Percentiles rank a stretch among this genome's conserved stretches.
Conservation (phyloP, 1,139 yeast genomes). For the Torulaspora globosa region DNA sequence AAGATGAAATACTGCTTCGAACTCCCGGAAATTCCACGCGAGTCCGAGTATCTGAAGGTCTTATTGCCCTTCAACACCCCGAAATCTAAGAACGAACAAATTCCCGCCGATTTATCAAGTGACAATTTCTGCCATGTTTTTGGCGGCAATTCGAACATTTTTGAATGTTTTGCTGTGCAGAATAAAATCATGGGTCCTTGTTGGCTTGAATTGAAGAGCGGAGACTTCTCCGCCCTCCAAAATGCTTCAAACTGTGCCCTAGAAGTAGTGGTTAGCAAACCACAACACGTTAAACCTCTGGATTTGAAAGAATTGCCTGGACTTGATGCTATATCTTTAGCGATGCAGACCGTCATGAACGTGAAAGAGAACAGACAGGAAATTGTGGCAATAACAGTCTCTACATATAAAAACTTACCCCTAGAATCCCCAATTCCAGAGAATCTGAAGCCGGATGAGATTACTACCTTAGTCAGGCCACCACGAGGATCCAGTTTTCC, state of each 20-base stretch:
- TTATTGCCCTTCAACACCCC: slow-evolving; percentile 67
- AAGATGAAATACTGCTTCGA: slow-evolving; percentile 86
- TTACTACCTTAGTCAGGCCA: slow-evolving; percentile 67
- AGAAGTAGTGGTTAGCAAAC: slow-evolving; percentile 58
- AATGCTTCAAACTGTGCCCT: slow-evolving; percentile 79
- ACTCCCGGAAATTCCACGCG: slow-evolving; percentile 70
- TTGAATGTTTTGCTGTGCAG: slow-evolving; percentile 82
- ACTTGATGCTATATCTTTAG: slow-evolving; percentile 66
- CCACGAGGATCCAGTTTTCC: slow-evolving; percentile 67
- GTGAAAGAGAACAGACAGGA: slow-evolving; percentile 73
- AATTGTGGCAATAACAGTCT: slow-evolving; percentile 74
- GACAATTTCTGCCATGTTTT: slow-evolving; percentile 74
- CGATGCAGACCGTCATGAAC: slow-evolving; percentile 79
- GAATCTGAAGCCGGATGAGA: slow-evolving; percentile 50
- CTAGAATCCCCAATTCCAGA: slow-evolving; percentile 70
- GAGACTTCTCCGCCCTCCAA: slow-evolving; percentile 55
- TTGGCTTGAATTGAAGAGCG: slow-evolving; percentile 73
- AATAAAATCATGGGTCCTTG: slow-evolving; percentile 95
- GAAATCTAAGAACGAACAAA: slow-evolving; percentile 43
- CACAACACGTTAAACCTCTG: slow-evolving; percentile 49
- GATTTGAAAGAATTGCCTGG: slow-evolving; percentile 53
- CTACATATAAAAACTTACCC: slow-evolving; percentile 61
- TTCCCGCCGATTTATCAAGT: slow-evolving; percentile 68
- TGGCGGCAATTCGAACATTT: slow-evolving; percentile 69
- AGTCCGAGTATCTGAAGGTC: slow-evolving; percentile 76